These are phyloP conservation scores for Aspergillus niger DNA, from an alignment of 2,329 filamentous ascomycete species.

Conservation along the genomic window DNA sequence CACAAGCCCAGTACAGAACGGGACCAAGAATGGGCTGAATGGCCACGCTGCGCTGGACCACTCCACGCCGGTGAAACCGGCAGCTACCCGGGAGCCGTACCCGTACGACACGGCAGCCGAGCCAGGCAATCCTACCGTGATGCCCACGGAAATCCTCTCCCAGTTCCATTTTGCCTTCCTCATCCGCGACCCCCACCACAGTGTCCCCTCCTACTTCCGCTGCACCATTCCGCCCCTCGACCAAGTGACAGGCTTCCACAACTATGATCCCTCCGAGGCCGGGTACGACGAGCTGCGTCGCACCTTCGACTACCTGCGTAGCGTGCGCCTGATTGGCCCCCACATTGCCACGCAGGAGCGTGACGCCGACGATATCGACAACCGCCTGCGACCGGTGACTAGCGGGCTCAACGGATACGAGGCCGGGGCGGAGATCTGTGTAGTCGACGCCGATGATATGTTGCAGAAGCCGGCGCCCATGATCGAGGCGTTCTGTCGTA, in stretches of 20 bases:
- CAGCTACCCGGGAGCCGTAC: conserved; percentile 45
- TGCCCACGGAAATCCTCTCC: conserved; percentile 72
- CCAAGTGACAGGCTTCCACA: conserved; percentile 77
- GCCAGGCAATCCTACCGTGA: conserved; percentile 77
- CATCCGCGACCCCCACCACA: conserved; percentile 90
- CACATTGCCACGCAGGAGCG: conserved; percentile 53
- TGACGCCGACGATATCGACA: conserved; percentile 34
- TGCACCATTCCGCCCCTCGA: conserved; percentile 89
- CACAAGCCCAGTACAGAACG: conserved; percentile 18
- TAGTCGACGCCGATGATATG: conserved; percentile 91
- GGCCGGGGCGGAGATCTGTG: conserved; percentile 66
- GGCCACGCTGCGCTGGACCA: conserved; percentile 5
- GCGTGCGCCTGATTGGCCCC: conserved; percentile 70
- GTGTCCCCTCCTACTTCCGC: conserved; percentile 91
- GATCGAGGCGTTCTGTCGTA: conserved; percentile 77
- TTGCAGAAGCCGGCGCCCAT: conserved; percentile 79
- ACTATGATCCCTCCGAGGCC: conserved; percentile 85
- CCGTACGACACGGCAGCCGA: conserved; percentile 63
- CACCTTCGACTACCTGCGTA: conserved; percentile 80
- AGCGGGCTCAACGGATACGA: conserved; percentile 4
- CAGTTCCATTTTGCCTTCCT: conserved; percentile 94
- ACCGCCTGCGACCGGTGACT: conserved; percentile 28
- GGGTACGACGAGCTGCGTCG: conserved; percentile 86
- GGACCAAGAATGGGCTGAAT: conserved; percentile 13
- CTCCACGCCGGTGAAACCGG: not conserved